Evolutionary conservation across 2,329 filamentous ascomycete genomes (phyloP).

Genomic region (Xylariaceae sp.): DNA sequence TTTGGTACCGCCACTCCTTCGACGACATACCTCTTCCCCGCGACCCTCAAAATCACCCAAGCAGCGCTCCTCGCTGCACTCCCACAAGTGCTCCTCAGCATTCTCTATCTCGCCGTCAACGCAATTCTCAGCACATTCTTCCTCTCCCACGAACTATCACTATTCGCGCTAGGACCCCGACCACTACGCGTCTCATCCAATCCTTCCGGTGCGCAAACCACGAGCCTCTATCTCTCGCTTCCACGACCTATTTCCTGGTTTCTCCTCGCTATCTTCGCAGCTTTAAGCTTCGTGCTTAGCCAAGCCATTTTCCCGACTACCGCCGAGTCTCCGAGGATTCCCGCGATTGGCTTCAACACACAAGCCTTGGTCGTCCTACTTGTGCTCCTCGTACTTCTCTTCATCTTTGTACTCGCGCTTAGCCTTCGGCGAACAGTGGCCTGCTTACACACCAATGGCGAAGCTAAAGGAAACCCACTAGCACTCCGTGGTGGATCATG

Average conservation of each 20-base stretch:
- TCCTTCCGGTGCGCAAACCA: slow-evolving; percentile 44
- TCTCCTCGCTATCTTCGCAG: slow-evolving; percentile 43
- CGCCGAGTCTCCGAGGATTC: slow-evolving; percentile 3
- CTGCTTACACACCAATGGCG: slow-evolving; percentile 36
- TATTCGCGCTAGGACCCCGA: slow-evolving; percentile 37
- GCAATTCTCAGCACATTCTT: slow-evolving; percentile 47
- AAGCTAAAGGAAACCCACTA: slow-evolving; percentile 47
- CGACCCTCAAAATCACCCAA: slow-evolving; percentile 24
- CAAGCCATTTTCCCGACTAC: slow-evolving; percentile 40
- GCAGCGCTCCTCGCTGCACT: slow-evolving; percentile 40
- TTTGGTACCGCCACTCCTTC: slow-evolving; percentile 39
- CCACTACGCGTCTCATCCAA: slow-evolving; percentile 45
- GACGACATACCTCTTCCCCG: slow-evolving; percentile 32
- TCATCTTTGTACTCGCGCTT: slow-evolving; percentile 37
- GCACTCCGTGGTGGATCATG: slow-evolving; percentile 46
- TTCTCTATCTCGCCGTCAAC: slow-evolving; percentile 48
- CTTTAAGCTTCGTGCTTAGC: slow-evolving; percentile 45
- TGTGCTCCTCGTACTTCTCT: slow-evolving; percentile 37
- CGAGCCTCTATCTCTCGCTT: slow-evolving; percentile 49
- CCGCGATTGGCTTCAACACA: slow-evolving; percentile 42
- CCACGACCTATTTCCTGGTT: slow-evolving; percentile 45
- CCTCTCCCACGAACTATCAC: slow-evolving; percentile 49
- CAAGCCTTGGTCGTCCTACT: slow-evolving; percentile 42
- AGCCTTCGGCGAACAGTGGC: slow-evolving; percentile 41
- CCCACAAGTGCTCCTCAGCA: slow-evolving; percentile 48